phyloP scores from a whole-genome alignment of 2,329 filamentous ascomycete species.

The Aspergillus tubingensis region DNA sequence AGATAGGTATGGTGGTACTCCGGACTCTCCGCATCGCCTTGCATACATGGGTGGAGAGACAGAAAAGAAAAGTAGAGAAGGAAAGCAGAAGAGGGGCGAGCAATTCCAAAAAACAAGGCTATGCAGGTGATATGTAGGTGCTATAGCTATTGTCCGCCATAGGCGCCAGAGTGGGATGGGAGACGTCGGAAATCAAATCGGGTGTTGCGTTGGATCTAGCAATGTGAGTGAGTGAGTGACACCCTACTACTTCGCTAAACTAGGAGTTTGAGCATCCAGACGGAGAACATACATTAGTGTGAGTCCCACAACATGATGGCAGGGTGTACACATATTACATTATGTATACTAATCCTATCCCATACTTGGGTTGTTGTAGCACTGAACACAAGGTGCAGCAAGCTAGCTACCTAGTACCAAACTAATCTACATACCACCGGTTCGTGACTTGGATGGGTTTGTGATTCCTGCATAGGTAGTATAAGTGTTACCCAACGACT shows the following conservation, averaged over 20 bases:
- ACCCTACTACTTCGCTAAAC: background rate
- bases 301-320: background rate
- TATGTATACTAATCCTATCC: too few species aligned
- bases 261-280: background rate
- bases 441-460: background rate
- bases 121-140: slow-evolving; percentile 2
- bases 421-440: background rate
- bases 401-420: background rate
- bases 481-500: background rate
- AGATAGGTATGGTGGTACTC: background rate
- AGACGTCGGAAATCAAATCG: slow-evolving; percentile 5
- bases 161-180: slow-evolving; percentile 5
- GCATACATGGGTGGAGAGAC: background rate
- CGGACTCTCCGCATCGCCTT: slow-evolving; percentile 6
- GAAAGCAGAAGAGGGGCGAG: too few species aligned
- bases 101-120: background rate
- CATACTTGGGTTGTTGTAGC: background rate
- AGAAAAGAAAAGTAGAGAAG: too few species aligned
- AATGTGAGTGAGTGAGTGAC: slow-evolving; percentile 4
- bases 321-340: background rate
- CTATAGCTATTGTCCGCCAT: slow-evolving; percentile 1
- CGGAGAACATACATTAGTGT: background rate
- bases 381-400: background rate
- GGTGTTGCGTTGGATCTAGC: background rate
- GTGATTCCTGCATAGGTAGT: background rate